Percentiles rank a stretch among this genome's conserved stretches.
Conservation (phyloP, 495 filamentous ascomycete species). For the Aeminium ludgeri region DNA sequence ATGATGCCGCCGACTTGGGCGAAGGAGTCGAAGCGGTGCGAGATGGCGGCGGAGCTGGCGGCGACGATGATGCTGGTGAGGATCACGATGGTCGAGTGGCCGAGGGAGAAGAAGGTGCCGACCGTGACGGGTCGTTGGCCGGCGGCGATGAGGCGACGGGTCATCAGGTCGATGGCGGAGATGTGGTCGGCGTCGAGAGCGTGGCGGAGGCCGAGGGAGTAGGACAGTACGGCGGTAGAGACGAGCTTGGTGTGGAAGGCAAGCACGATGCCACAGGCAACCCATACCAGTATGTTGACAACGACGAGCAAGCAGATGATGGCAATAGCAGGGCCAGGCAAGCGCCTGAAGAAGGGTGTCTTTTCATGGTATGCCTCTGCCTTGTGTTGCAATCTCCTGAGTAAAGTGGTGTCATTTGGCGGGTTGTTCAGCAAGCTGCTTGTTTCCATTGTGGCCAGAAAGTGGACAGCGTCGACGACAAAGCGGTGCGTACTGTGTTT, state of each 20-base stretch:
- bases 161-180: constrained; percentile 91
- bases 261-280: constrained; percentile 51
- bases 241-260: constrained; percentile 36
- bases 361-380: constrained; percentile 22
- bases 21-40: constrained; percentile 62
- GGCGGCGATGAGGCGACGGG: constrained; percentile 69
- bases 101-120: constrained; percentile 87
- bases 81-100: constrained; percentile 84
- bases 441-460: too few relatives aligned
- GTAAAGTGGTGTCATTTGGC: not conserved
- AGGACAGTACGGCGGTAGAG: constrained; percentile 65
- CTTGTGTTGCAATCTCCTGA: constrained; percentile 9
- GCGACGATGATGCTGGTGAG: constrained; percentile 85
- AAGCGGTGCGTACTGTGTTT: too few relatives aligned
- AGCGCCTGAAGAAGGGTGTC: constrained; percentile 21
- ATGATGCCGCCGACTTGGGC: constrained; percentile 73
- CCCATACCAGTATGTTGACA: constrained; percentile 59
- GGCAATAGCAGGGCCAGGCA: constrained; percentile 48
- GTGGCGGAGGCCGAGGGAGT: constrained; percentile 81
- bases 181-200: constrained; percentile 96
- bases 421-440: too few relatives aligned
- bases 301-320: constrained; percentile 49
- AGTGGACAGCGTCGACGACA: too few relatives aligned
- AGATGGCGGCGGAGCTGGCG: constrained; percentile 68
- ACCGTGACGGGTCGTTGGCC: constrained; percentile 82